Evolutionary conservation across 1,139 yeast species (phyloP).

Genomic region (Candida buenavistaensis): DNA sequence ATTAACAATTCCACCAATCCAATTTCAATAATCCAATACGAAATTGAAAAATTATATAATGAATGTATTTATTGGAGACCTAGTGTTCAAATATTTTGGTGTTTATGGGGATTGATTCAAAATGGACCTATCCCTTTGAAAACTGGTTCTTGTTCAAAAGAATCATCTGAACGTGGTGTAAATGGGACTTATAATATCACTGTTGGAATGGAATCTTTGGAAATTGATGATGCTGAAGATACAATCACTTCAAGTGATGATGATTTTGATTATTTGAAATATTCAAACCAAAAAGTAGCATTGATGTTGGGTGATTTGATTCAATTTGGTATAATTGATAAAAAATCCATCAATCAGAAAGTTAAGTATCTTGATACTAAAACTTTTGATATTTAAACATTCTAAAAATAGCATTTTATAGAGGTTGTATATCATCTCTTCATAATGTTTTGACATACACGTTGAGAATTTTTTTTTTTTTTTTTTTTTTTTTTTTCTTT

Average conservation of each 20-base stretch:
- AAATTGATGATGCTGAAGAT: slow-evolving; percentile 27
- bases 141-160: slow-evolving; percentile 15
- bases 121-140: slow-evolving; percentile 51
- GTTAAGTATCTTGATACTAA: slow-evolving; percentile 45
- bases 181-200: slow-evolving; percentile 42
- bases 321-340: slow-evolving; percentile 54
- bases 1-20: slow-evolving; percentile 17
- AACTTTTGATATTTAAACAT: slow-evolving; percentile 24
- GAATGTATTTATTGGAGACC: slow-evolving; percentile 81
- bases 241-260: slow-evolving; percentile 54
- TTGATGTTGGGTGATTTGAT: slow-evolving; percentile 75
- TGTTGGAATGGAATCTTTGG: slow-evolving; percentile 28
- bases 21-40: slow-evolving; percentile 42
- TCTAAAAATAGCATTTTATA: slow-evolving; percentile 1
- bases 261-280: slow-evolving; percentile 75
- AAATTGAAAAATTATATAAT: slow-evolving; percentile 58
- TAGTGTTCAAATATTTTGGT: slow-evolving; percentile 78
- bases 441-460: too few relatives aligned
- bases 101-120: slow-evolving; percentile 89
- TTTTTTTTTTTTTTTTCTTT: too few relatives aligned
- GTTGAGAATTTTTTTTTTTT: too few relatives aligned
- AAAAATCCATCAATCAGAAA: slow-evolving; percentile 29
- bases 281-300: slow-evolving; percentile 72
- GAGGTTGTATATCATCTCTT: too few relatives aligned
- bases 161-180: slow-evolving; percentile 30